Evolutionary conservation across 2,329 filamentous ascomycete species (phyloP), one percentile per base, ranked within the genome.

Genomic region (Nemania bipapillata): DNA sequence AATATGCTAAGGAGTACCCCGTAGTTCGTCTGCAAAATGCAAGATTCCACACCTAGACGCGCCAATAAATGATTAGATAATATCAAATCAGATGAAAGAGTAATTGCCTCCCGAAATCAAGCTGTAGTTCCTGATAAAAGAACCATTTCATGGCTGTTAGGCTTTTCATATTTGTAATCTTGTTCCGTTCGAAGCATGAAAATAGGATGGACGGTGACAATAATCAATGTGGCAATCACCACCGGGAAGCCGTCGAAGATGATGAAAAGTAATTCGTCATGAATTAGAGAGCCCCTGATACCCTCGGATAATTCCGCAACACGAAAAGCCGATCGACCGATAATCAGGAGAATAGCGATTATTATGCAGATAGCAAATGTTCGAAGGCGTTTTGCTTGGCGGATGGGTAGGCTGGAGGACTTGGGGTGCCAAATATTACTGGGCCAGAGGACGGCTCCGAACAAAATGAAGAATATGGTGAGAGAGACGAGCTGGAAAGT

Each of bases 201-300:
- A 45, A 66, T 15, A 24, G 67, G 47, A 47, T 66, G 59, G 22
- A 20, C 53, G 47, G 52, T 42, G 6, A 61, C 45, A 30, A 68
- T 52, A 17, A 68, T 50, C 2, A 28, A 22, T 12, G 65, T 64
- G 22, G 65, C 65, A 50, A 63, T 64, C 11, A 28, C 47, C 2
- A 64, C 40, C n/a, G 65, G 65, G 47, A 68, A 56, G 45, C 60
- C 49, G 35, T 60, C 60, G 17, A 68, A 47, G 22, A 64, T 60
- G 28, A 64, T 55, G 37, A 68, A 64, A 15, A 64, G 54, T 30
- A 63, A 24, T 37, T 64, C 60, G 45, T 64, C 47, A 45, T 60
- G 60, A 15, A 45, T 52, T 12, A 68, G 20, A 20, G 20, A 6
- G 2, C 54, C 49, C 26, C 22, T 30, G 9, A 64, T 42, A 26